Base-by-base conservation (phyloP, 139 green algal species). In the Astrephomene gubernaculifera region DNA sequence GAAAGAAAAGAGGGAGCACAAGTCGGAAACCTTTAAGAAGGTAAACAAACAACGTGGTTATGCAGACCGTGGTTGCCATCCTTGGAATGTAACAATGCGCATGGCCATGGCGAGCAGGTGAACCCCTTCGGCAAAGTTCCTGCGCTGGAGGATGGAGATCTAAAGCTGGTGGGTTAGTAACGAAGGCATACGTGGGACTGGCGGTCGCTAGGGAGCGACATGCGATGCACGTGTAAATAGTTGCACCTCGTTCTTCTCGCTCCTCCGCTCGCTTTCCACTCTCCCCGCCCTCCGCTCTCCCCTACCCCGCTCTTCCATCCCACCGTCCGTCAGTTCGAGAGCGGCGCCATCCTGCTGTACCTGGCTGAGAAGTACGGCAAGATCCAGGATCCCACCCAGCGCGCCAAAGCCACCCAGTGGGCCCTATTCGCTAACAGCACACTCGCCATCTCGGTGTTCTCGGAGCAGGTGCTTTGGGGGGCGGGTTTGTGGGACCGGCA, bases 101-200 rank as follows among this genome's bases (percentile, higher is more conserved):
- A 31, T 7, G 19, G 24, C 17, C 7, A 22, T 10, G 60, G 60
- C 24, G 60, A 7, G 53, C 68, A 88, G 81, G 41, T 87, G 25
- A 89, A 89, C 72, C 88, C 88, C 6, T 91, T 89, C 71, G 88
- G 88, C 67, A 88, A 89, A 72, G 31, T 91, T 19, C 88, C 88
- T 0, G 84, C 84, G 2, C 19, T 91, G 25, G 52, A 43, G n/a
- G 88, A 89, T 45, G 84, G 81, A 0, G 73, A 86, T 39, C 39
- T 91, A 29, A 79, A 64, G 38, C 36, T 89, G 65, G 84, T 85
- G 41, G 2, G 73, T 38, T 27, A 29, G 4, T n/a, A n/a, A n/a
- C n/a, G n/a, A n/a, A n/a, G n/a, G n/a, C n/a, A n/a, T n/a, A n/a
- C n/a, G n/a, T n/a, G n/a, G n/a, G n/a, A n/a, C n/a, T n/a, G n/a